phyloP scores from a whole-genome alignment of 768 basidiomycete genomes.

The Pisolithus tinctorius region DNA sequence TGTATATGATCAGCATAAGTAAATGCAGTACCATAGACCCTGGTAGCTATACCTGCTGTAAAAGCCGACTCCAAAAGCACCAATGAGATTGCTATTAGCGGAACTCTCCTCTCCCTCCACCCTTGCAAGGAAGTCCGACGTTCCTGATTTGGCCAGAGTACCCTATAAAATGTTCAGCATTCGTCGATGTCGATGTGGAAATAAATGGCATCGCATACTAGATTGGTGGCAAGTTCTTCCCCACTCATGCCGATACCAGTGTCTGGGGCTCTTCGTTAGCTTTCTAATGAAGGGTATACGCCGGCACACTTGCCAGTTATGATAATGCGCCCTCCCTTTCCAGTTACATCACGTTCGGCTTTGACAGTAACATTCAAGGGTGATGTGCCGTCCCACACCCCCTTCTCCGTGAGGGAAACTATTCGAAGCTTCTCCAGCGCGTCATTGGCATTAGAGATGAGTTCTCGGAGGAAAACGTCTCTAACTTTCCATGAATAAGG shows the following conservation, averaged over 20 bases:
- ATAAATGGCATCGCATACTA: constrained; percentile 30
- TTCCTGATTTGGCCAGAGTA: constrained; percentile 94
- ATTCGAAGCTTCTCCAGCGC: constrained; percentile 93
- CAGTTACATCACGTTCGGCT: constrained; percentile 60
- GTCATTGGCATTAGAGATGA: constrained; percentile 93
- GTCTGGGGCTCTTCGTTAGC: constrained; percentile 39
- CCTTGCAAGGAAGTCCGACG: constrained; percentile 82
- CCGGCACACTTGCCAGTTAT: constrained; percentile 51
- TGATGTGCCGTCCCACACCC: constrained; percentile 58
- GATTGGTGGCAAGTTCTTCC: constrained; percentile 77
- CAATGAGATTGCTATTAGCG: constrained; percentile 76
- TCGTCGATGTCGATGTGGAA: background rate
- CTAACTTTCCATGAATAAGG: constrained; percentile 28
- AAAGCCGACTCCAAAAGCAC: constrained; percentile 90
- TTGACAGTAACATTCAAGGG: constrained; percentile 89
- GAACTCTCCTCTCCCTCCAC: constrained; percentile 58
- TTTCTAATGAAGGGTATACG: background rate
- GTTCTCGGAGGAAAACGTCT: constrained; percentile 83
- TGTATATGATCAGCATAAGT: constrained; percentile 19
- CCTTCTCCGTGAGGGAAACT: constrained; percentile 71
- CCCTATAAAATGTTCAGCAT: constrained; percentile 40
- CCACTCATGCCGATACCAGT: constrained; percentile 97
- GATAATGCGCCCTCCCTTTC: constrained; percentile 61
- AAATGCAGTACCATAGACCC: background rate
- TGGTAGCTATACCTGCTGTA: constrained; percentile 52